Evolutionary conservation across 164 flowering plant genomes (phyloP).

Genomic region (Vitis rotundifolia): DNA sequence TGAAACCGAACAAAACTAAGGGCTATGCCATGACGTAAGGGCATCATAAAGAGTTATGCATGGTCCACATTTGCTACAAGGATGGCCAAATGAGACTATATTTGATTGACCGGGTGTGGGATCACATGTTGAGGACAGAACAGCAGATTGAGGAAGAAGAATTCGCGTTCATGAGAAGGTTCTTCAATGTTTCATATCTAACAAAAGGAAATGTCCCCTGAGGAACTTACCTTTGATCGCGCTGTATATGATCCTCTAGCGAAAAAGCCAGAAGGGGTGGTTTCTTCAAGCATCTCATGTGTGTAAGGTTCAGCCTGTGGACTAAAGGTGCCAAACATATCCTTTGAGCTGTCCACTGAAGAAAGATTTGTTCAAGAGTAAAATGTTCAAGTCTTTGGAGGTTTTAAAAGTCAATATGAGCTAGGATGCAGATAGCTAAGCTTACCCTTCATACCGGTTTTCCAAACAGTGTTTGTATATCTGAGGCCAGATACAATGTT

Average conservation of each 20-base stretch:
- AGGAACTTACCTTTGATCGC: conserved; percentile 50
- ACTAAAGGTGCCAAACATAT: conserved; percentile 76
- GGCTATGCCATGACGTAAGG: no score
- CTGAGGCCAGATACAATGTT: conserved; percentile 67
- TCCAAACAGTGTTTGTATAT: conserved; percentile 69
- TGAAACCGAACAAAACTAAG: no score
- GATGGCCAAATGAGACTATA: no score
- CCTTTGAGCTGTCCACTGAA: conserved; percentile 66
- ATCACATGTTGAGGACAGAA: no score
- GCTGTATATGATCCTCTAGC: conserved; percentile 75
- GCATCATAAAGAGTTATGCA: no score
- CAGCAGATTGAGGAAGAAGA: no score
- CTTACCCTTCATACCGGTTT: conserved; percentile 60
- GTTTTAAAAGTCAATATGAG: background rate
- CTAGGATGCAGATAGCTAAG: conserved; percentile 1
- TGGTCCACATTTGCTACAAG: no score
- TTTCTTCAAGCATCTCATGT: conserved; percentile 62
- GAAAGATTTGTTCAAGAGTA: background rate
- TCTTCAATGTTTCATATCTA: no score
- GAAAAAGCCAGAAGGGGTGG: conserved; percentile 71
- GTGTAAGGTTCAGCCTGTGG: conserved; percentile 65
- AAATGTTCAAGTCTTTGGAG: background rate
- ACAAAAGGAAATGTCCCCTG: no score
- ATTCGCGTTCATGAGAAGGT: no score
- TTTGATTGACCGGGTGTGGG: no score